Base-by-base conservation (phyloP, 495 filamentous ascomycete species). In the Hypoxylon lienhwacheense region DNA sequence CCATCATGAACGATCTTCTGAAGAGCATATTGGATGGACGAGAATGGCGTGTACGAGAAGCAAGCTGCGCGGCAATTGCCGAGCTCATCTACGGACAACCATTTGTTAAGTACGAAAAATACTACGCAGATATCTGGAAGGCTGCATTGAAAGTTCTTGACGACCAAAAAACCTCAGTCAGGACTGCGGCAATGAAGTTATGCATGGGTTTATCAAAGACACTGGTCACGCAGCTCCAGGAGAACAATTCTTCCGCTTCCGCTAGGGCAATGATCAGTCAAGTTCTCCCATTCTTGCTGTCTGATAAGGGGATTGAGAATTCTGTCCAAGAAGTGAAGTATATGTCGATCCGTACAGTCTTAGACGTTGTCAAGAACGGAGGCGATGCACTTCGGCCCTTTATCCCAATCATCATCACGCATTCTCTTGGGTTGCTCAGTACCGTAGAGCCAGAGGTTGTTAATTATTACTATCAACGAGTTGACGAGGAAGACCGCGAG, bases 1-100 rank as follows among this genome's bases (percentile, higher is more conserved):
- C 79, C 11, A 96, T 98, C 55, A 87, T 97, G 75, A 72, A 82
- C 14, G 90, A 96, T 64, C 74, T 96, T 14, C 74, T 98, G 39
- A 85, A 87, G 55, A 91, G 84, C 53, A 89, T 96, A 47, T 69
- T 96, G 3, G 65, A 67, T 19, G 89, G 86, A 15, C 88, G 86
- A 58, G 93, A 97, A 69, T 98, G 93, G 93, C 80, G 93, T 46
- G 86, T 87, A 16, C 82, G 93, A 43, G 85, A 98, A 65, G 93
- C 92, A 15, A 91, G 89, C 66, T 96, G 95, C 71, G 82, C 86
- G 40, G 93, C 93, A 28, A 85, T 98, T 55, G 83, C 86, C 3
- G 92, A 98, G 67, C 77, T 98, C 4, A 62, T 95, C 15, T 85
- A 88, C 51, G 88, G 89, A 0, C 74, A 85, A 7, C 81, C 82